phyloP scores from a whole-genome alignment of 2,329 filamentous ascomycete genomes.

The Polytolypa hystricis region DNA sequence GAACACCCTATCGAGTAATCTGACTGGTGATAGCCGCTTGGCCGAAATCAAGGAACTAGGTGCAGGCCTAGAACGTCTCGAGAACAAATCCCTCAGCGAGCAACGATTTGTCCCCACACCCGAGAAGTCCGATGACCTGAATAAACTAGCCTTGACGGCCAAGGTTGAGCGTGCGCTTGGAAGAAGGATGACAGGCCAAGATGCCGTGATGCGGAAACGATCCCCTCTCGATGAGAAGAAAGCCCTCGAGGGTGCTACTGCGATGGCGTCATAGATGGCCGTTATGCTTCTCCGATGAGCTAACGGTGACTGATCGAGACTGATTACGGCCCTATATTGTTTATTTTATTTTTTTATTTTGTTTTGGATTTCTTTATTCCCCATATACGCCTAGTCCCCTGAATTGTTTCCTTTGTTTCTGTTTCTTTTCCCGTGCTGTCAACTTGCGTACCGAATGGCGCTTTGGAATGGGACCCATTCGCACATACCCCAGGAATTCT shows the following conservation, averaged over 20 bases:
- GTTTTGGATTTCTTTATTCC: too few species aligned
- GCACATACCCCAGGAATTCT: too few species aligned
- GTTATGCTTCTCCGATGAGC: too few species aligned
- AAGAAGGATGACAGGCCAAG: slow-evolving; percentile 76
- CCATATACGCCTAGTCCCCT: too few species aligned
- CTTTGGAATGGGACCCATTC: too few species aligned
- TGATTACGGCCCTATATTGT: too few species aligned
- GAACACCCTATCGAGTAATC: slow-evolving; percentile 29
- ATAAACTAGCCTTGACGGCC: slow-evolving; percentile 77
- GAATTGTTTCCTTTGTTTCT: too few species aligned
- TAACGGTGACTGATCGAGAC: too few species aligned
- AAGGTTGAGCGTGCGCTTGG: slow-evolving; percentile 83
- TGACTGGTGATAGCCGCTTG: slow-evolving; percentile 40
- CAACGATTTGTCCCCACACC: slow-evolving; percentile 71
- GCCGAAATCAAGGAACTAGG: slow-evolving; percentile 65
- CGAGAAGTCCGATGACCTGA: slow-evolving; percentile 70
- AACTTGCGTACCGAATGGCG: too few species aligned
- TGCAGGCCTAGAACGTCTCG: slow-evolving; percentile 71
- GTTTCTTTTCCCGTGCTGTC: too few species aligned
- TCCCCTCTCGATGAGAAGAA: slow-evolving; percentile 31
- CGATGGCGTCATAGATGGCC: too few species aligned
- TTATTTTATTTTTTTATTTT: too few species aligned
- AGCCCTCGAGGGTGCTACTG: slow-evolving; percentile 13
- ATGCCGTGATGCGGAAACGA: slow-evolving; percentile 65
- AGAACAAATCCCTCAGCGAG: slow-evolving; percentile 72